Base-by-base conservation (phyloP, 768 basidiomycete genomes). In the Megacollybia marginata region DNA sequence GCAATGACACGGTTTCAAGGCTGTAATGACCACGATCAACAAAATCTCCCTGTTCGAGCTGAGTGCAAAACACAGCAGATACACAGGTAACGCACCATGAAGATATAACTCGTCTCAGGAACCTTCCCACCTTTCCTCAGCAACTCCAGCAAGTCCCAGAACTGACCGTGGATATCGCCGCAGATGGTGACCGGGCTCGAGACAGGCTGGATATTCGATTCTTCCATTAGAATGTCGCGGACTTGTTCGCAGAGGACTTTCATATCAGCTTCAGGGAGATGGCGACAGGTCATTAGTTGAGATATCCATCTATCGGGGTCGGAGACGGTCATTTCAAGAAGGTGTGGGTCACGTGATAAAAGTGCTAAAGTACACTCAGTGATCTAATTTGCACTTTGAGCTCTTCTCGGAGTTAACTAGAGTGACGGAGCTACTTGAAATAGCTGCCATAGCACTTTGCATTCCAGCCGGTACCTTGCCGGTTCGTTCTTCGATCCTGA, bases 21-120 rank as follows among this genome's bases (percentile, higher is more conserved):
- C 90, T 93, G 66, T 96, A 96, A 65, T 94, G 92, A 4, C 94
- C 94, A 49, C 95, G 77, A 68, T 98, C 95, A 47, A 98, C 95
- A 66, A 98, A 98, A 64, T 98, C 95, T 51, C 94, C 94, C 95
- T 92, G 53, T 48, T 42, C 19, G 48, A 61, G 42, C 56, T 54
- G 65, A 48, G 49, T 48, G 68, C 44, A 64, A 2, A 28, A 28
- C 23, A 28, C 23, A 28, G 23, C 23, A 6, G 2, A 28, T 28
- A 28, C 23, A 28, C 23, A 28, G 6, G 23, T 65, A 76, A 86
- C 84, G 73, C 80, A 80, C 87, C 92, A 96, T 96, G 67, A 96
- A 96, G 44, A 96, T 90, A 64, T 96, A 96, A 64, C 91, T 94
- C 47, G 90, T 79, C 47, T 85, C 87, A 9, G 92, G 92, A 9